phyloP scores from a whole-genome alignment of 2,329 filamentous ascomycete genomes.

The Arthrobotrys megalospora region DNA sequence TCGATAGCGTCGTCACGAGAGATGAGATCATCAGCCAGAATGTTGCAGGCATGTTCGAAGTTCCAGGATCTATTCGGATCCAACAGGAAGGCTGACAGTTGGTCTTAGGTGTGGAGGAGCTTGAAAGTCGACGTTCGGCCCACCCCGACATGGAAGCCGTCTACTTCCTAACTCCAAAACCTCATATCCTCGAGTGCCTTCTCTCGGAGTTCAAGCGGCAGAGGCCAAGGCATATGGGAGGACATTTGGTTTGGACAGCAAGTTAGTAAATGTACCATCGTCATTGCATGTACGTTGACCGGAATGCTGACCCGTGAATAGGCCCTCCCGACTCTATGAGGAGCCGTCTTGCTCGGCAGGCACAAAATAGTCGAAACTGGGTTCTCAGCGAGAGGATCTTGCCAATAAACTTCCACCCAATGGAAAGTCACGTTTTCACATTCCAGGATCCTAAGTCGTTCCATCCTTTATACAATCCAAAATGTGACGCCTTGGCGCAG shows the following conservation, averaged over 20 bases:
- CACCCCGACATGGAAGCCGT: constrained; percentile 95
- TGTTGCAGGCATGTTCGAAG: constrained; percentile 82
- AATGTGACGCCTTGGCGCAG: constrained; percentile 86
- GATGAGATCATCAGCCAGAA: constrained; percentile 98
- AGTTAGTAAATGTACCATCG: constrained; percentile 68
- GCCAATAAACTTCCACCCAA: constrained; percentile 88
- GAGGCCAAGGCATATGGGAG: constrained; percentile 78
- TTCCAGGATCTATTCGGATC: constrained; percentile 38
- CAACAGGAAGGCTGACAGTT: constrained; percentile 61
- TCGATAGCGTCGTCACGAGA: constrained; percentile 92
- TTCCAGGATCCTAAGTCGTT: constrained; percentile 98
- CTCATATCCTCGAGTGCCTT: constrained; percentile 92
- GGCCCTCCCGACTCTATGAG: constrained; percentile 38
- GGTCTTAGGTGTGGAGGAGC: constrained; percentile 86
- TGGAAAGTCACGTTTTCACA: constrained; percentile 90
- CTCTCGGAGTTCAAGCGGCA: constrained; percentile 90
- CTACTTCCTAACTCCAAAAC: constrained; percentile 87
- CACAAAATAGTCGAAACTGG: constrained; percentile 71
- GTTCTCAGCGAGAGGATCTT: constrained; percentile 86
- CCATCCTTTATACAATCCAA: constrained; percentile 89
- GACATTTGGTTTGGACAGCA: constrained; percentile 88
- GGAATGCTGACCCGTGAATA: constrained; percentile 10
- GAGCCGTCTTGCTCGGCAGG: constrained; percentile 19
- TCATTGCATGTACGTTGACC: constrained; percentile 63
- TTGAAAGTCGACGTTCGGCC: constrained; percentile 85